Conservation (phyloP, 2,329 filamentous ascomycete genomes). For the Colletotrichum paranaense region DNA sequence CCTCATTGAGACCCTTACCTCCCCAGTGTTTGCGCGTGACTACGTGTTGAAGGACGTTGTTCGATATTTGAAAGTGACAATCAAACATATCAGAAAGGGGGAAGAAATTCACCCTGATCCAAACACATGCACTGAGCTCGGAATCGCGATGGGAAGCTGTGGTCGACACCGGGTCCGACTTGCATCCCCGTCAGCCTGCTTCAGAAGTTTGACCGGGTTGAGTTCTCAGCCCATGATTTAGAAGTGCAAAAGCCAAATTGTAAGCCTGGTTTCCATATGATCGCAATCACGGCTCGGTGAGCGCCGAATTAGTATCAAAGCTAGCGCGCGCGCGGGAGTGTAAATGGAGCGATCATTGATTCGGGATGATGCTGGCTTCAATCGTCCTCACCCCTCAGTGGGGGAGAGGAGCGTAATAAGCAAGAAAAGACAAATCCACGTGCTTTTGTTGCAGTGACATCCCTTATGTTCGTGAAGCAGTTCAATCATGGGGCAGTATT, state of each 20-base stretch:
- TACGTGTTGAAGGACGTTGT: not conserved
- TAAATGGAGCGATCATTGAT: not conserved
- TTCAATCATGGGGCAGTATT: not conserved
- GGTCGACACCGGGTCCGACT: not conserved
- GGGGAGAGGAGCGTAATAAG: not conserved
- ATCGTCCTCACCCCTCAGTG: not conserved
- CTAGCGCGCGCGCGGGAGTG: not conserved
- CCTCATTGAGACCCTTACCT: not conserved
- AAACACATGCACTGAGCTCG: not conserved
- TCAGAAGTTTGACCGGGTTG: not conserved
- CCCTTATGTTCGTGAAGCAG: not conserved
- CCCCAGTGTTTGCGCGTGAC: not conserved
- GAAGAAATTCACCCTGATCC: not conserved
- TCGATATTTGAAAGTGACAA: not conserved
- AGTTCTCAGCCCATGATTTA: not conserved
- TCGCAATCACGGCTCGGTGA: conserved; percentile 1
- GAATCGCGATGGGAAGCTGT: not conserved
- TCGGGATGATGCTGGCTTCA: not conserved
- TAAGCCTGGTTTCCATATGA: not conserved
- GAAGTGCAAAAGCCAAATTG: not conserved
- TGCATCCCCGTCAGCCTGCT: not conserved
- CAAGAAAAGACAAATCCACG: not conserved
- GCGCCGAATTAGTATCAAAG: not conserved
- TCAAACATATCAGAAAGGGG: not conserved
- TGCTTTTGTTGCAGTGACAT: not conserved